A percentile compares a stretch with the other conserved stretches of the same genome.
Evolutionary conservation across 2,329 filamentous ascomycete species (phyloP).

Genomic region (Fusarium solani-melongenae): DNA sequence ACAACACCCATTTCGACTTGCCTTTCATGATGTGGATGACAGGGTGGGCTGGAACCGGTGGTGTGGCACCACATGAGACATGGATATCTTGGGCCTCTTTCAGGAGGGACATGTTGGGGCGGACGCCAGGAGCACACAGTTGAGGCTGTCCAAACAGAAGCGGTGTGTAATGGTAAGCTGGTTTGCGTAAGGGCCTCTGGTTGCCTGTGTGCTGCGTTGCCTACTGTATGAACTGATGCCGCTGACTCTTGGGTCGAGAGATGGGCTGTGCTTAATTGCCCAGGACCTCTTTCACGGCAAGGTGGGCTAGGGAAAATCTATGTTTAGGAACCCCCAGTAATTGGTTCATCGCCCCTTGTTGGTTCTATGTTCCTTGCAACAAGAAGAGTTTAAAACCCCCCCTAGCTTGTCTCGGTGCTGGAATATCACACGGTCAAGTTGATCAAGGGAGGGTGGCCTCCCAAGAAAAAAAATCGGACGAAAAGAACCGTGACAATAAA

Average conservation of each 20-base stretch:
- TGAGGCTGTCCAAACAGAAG: conserved; percentile 6
- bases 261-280: conserved; percentile 34
- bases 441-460: background rate
- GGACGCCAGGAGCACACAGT: background rate
- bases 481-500: background rate
- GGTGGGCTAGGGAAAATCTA: background rate
- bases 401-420: background rate
- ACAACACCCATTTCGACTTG: background rate
- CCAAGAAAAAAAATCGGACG: background rate
- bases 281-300: conserved; percentile 1
- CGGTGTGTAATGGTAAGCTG: conserved; percentile 22
- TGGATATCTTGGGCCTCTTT: background rate
- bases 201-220: conserved; percentile 11
- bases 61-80: conserved; percentile 34
- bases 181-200: background rate
- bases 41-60: conserved; percentile 7
- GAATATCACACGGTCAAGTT: background rate
- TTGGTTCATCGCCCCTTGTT: background rate
- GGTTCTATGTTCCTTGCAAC: background rate
- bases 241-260: conserved; percentile 24
- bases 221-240: conserved; percentile 25
- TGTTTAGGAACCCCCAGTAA: background rate
- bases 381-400: background rate
- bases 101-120: background rate
- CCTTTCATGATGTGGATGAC: background rate